Base-by-base conservation (phyloP, 2,329 filamentous ascomycete genomes). In the Exserohilum rostratum region DNA sequence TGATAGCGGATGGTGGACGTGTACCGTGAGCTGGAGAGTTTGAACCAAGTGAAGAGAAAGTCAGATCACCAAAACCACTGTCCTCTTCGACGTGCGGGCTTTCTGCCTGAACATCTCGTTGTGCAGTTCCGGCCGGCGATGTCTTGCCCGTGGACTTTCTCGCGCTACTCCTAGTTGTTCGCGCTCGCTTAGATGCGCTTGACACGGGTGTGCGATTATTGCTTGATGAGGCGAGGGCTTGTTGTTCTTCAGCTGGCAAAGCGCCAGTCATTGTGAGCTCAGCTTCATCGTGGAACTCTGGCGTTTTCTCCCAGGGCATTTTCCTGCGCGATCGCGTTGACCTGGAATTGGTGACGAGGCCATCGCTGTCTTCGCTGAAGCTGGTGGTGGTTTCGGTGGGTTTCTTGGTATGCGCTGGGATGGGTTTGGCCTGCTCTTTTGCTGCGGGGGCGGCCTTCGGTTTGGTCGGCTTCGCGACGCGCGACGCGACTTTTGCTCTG, bases 1-100 rank as follows among this genome's bases (percentile, higher is more conserved):
- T 77, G 43, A 79, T 65, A 12, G 73, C 74, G n/a, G 78, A 80
- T 30, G 74, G 73, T n/a, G 77, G 77, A 38, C 71, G 70, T 5
- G 69, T 74, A 38, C 70, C 71, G 50, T 72, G 70, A 18, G 68
- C 68, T 37, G 68, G 71, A 12, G 71, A 74, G 3, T 73, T 65
- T 13, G 71, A 73, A 27, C 66, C 68, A 46, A 68, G 62, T 17
- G 64, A 76, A 17, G 65, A 69, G 53, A 68, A 74, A 31, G 65
- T 75, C 56, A 68, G 55, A 53, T 67, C 70, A 46, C 62, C 74
- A 62, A 65, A 74, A 58, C 49, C 71, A 55, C 65, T 71, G 40
- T 64, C 68, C 6, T 70, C 71, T 11, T 61, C 67, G 18, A 35
- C 20, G 13, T 46, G 31, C 27, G 43, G 43, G 11, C 43, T 46